A percentile compares a stretch with the other conserved stretches of the same genome.
phyloP scores from a whole-genome alignment of 345 rosid genomes.

The Leavenworthia alabamica region DNA sequence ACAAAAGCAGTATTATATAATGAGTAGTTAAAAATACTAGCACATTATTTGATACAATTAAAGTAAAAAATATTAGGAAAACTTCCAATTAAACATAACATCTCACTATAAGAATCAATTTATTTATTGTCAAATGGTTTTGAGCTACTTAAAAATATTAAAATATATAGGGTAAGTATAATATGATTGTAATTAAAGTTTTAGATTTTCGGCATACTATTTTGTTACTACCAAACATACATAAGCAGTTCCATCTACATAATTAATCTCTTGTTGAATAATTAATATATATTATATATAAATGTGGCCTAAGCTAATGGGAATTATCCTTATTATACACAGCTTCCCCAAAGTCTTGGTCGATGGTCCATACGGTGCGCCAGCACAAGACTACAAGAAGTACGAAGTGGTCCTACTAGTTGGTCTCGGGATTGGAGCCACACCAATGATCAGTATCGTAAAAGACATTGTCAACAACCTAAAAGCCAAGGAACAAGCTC shows the following conservation, averaged over 20 bases:
- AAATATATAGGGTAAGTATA: not conserved
- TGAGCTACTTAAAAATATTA: no score
- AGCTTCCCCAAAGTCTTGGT: constrained; percentile 68
- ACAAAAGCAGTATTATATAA: not conserved
- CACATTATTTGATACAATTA: not conserved
- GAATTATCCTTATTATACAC: constrained; percentile 7
- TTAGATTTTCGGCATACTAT: not conserved
- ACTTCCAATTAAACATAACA: no score
- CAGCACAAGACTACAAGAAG: constrained; percentile 80
- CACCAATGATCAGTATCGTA: constrained; percentile 83
- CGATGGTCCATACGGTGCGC: constrained; percentile 86
- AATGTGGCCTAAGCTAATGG: not conserved
- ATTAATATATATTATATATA: not conserved
- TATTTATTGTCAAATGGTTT: no score
- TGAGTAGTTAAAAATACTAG: not conserved
- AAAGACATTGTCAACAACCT: constrained; percentile 74
- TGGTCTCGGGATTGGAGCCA: constrained; percentile 81
- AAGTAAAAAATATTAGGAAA: not conserved
- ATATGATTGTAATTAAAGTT: not conserved
- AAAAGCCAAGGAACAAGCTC: constrained; percentile 49
- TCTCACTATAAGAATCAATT: no score
- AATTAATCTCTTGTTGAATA: not conserved
- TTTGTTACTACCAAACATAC: not conserved
- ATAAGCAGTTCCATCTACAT: not conserved
- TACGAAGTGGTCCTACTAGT: constrained; percentile 70